Base-by-base conservation (phyloP, 768 basidiomycete genomes). In the Kwoniella sp. region DNA sequence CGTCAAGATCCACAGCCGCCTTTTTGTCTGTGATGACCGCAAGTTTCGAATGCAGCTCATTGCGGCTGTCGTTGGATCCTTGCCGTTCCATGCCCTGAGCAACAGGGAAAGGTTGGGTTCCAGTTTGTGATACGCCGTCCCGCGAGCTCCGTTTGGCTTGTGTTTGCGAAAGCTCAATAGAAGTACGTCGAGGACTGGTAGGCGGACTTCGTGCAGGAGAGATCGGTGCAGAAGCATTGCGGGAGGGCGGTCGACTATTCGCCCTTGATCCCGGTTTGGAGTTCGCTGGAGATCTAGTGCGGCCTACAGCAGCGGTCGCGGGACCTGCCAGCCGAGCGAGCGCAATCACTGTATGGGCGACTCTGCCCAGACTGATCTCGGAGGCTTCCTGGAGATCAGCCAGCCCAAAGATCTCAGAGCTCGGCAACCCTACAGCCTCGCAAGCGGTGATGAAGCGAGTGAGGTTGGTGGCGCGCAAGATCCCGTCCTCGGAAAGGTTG, bases 371-470 rank as follows among this genome's bases (percentile, higher is more conserved):
- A 40, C 88, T 87, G 24, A 89, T 83, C 72, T 93, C 93, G 37
- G 85, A 84, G 2, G 53, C 85, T 85, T 61, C 87, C 85, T 72
- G 85, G 80, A 73, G 87, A 82, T 30, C 89, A 86, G 71, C 88
- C 87, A 78, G 88, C 87, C 22, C 86, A 84, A 64, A 85, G 77
- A 78, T 90, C 86, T 57, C 89, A 84, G 56, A 85, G 85, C 55
- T 86, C 80, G 65, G 88, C 83, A 54, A 83, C 82, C 67, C 63
- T 40, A 84, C 84, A 5, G 86, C 85, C 62, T 86, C 84, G 52
- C 90, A 85, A 77, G 88, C 89, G 80, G 91, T 91, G 83, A 91
- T 84, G 64, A 92, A 84, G 67, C 91, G 71, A 15, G 68, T 71
- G 13, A 73, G 25, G 36, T 76, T 76, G 47, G 71, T 69, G 2